phyloP scores from a whole-genome alignment of 2,329 filamentous ascomycete genomes.

The Stemphylium beticola region DNA sequence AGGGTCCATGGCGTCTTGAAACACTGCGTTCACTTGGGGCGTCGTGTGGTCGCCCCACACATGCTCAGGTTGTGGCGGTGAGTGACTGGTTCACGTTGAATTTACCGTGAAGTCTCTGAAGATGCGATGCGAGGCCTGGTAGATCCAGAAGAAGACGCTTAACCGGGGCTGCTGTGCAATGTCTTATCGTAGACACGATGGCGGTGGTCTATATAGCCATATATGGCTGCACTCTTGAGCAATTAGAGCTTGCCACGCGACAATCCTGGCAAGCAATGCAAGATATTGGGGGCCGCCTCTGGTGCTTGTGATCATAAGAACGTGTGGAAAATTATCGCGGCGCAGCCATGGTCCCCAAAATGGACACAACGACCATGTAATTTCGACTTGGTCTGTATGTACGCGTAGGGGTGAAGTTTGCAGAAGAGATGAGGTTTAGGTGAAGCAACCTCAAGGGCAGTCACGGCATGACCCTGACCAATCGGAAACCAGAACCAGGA shows the following conservation, averaged over 20 bases:
- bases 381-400: not conserved
- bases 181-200: not conserved
- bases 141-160: constrained; percentile 7
- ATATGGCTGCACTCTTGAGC: constrained; percentile 11
- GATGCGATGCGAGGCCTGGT: not conserved
- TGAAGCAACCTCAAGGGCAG: constrained; percentile 5
- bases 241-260: constrained; percentile 12
- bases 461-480: constrained; percentile 15
- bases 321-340: constrained; percentile 6
- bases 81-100: constrained; percentile 9
- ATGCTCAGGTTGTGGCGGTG: constrained; percentile 6
- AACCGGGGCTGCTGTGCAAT: constrained; percentile 6
- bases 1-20: constrained; percentile 7
- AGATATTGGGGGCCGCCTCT: constrained; percentile 6
- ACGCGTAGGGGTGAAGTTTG: constrained; percentile 4
- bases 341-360: constrained; percentile 1
- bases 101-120: not conserved
- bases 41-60: constrained; percentile 3
- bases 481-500: constrained; percentile 12
- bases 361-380: not conserved
- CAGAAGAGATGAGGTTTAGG: constrained; percentile 19
- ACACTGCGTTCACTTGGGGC: constrained; percentile 2
- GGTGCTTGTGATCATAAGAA: constrained; percentile 1
- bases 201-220: not conserved
- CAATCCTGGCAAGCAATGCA: not conserved